Evolutionary conservation across 2,329 filamentous ascomycete species (phyloP).

Genomic region (Pseudogymnoascus sp.): DNA sequence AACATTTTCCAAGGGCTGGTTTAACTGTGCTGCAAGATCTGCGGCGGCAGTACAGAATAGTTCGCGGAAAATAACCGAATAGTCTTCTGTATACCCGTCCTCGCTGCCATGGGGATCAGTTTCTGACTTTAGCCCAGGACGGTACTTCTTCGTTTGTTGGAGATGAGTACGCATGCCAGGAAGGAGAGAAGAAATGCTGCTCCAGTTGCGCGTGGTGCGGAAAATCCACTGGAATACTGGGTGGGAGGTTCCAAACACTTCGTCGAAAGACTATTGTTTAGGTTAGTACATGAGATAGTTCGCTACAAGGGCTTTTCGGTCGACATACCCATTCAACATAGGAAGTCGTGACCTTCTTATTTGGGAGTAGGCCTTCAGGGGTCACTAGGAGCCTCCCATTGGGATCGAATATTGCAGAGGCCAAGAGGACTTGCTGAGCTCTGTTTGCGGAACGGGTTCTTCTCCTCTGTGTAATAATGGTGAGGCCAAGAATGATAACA

Average conservation of each 20-base stretch:
- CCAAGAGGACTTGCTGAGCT: slow-evolving; percentile 46
- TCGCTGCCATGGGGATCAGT: slow-evolving; percentile 45
- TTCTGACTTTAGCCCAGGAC: slow-evolving; percentile 30
- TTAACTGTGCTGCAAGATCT: slow-evolving; percentile 61
- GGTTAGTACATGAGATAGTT: slow-evolving; percentile 17
- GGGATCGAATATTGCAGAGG: slow-evolving; percentile 58
- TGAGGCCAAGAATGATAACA: slow-evolving; percentile 46
- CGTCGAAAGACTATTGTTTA: slow-evolving; percentile 47
- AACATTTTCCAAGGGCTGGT: slow-evolving; percentile 52
- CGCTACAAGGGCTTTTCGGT: background rate
- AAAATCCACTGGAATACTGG: slow-evolving; percentile 84
- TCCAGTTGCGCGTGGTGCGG: slow-evolving; percentile 72
- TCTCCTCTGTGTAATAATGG: slow-evolving; percentile 40
- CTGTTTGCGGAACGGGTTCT: slow-evolving; percentile 26
- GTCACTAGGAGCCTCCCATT: slow-evolving; percentile 61
- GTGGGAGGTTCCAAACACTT: slow-evolving; percentile 68
- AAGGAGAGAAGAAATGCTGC: slow-evolving; percentile 57
- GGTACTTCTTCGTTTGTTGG: slow-evolving; percentile 35
- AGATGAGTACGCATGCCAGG: slow-evolving; percentile 66
- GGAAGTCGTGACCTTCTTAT: slow-evolving; percentile 69
- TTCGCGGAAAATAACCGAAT: slow-evolving; percentile 71
- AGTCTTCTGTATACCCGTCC: slow-evolving; percentile 55
- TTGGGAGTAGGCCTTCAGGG: slow-evolving; percentile 60
- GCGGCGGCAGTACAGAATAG: slow-evolving; percentile 74
- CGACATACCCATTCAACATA: slow-evolving; percentile 55